Evolutionary conservation across 78 protist species (phyloP).

Genomic region (Dictyostelium purpureum): DNA sequence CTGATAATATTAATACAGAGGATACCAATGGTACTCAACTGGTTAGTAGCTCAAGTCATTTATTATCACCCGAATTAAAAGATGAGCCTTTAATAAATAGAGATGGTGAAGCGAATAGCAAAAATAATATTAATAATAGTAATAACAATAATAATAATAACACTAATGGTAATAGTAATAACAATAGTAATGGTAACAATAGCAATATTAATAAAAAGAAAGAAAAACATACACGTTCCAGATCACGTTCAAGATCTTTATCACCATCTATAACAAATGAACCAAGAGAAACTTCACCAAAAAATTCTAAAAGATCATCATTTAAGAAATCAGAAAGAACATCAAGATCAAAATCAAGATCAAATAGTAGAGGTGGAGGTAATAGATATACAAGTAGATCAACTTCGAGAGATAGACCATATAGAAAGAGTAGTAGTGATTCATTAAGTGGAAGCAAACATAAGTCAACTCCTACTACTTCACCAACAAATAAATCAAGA

Average conservation of each 20-base stretch:
- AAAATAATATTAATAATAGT: not conserved
- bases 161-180: not conserved
- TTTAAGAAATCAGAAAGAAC: not conserved
- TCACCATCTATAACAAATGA: not conserved
- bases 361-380: not conserved
- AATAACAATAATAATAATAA: not conserved
- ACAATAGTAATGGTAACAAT: not conserved
- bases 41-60: too few relatives aligned
- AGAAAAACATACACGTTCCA: not conserved
- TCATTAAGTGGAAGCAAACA: too few relatives aligned
- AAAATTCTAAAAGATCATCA: not conserved
- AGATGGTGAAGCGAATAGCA: too few relatives aligned
- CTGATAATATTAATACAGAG: too few relatives aligned
- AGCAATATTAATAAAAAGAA: not conserved
- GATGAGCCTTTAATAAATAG: too few relatives aligned
- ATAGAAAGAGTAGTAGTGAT: too few relatives aligned
- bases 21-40: too few relatives aligned
- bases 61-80: too few relatives aligned
- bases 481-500: too few relatives aligned
- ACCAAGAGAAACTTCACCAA: not conserved
- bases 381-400: too few relatives aligned
- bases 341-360: not conserved
- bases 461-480: too few relatives aligned
- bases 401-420: too few relatives aligned
- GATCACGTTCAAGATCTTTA: conserved; percentile 4